Conservation (phyloP, 768 basidiomycete species). For the Termitomyces sp. region DNA sequence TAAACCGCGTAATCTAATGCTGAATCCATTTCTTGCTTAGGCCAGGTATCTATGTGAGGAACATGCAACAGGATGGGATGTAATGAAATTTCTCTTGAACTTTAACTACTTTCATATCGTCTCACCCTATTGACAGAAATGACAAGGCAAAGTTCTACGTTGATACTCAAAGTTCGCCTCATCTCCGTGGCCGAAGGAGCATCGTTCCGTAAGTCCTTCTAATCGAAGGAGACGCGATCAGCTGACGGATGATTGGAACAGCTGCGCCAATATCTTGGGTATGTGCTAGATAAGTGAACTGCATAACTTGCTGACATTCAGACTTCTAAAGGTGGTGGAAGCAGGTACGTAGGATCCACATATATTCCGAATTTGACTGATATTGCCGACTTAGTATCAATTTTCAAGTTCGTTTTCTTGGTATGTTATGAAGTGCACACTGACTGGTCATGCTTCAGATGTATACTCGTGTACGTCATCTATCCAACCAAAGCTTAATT, state of each 20-base stretch:
- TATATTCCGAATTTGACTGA: background rate
- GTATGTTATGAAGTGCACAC: background rate
- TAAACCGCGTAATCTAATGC: background rate
- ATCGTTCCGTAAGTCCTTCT: constrained; percentile 57
- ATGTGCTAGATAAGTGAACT: constrained; percentile 2
- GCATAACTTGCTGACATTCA: background rate
- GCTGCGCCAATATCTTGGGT: constrained; percentile 65
- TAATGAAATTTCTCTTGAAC: constrained; percentile 16
- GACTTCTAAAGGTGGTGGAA: constrained; percentile 38
- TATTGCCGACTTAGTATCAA: constrained; percentile 47
- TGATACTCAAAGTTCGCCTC: constrained; percentile 50
- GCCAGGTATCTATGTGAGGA: constrained; percentile 63
- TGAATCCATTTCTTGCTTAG: constrained; percentile 18
- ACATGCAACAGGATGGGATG: constrained; percentile 70
- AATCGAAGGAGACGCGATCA: background rate
- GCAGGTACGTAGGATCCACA: constrained; percentile 32
- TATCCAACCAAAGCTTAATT: background rate
- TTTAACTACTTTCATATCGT: background rate
- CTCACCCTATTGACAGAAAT: constrained; percentile 37
- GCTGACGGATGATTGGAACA: constrained; percentile 13
- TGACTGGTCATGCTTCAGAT: constrained; percentile 32
- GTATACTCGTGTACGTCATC: constrained; percentile 52
- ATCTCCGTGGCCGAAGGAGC: constrained; percentile 56
- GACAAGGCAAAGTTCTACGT: constrained; percentile 72
- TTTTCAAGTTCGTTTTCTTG: constrained; percentile 45